Evolutionary conservation across 1,139 yeast species (phyloP), one percentile per base, ranked within the genome.

Genomic region (Nakaseomyces uthaithaninus): DNA sequence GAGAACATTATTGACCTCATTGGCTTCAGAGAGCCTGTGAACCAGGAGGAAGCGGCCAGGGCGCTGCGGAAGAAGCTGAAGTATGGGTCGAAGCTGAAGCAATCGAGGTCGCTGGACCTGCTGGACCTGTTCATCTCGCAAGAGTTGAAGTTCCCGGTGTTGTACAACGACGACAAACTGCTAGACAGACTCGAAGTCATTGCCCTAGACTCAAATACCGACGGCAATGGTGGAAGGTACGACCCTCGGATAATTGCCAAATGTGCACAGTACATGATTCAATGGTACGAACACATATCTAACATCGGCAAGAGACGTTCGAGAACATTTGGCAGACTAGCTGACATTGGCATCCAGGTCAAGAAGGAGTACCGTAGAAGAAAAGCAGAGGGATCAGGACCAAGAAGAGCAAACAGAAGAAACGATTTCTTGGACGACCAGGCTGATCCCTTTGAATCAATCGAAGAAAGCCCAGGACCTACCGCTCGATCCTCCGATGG

Each of bases 41-140:
- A 58, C 39, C 60, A 59, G 40, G 45, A 45, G 9, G 97, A 89
- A 60, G 93, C 94, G 1, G 96, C 96, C 0, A 69, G 97, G 40
- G 94, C 95, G 1, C 67, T 91, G 27, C 72, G 98, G 40, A 91
- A 91, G 66, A 77, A 80, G 57, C 67, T 91, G 58, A 91, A 91
- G 64, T 83, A 91, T 58, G 97, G 97, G n/a, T 51, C 47, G 26
- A 43, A 42, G 39, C 9, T 48, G 15, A 57, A 57, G 35, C 58
- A 56, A 33, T 42, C 50, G 4, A 43, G 57, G 40, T 84, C 94
- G 0, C 63, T 89, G 48, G 74, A 74, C 43, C 55, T 89, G 15
- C 67, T 87, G 45, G 95, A 89, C 55, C 68, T 83, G 27, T 64
- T 89, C 43, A 79, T 89, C 3, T 74, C 82, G 44, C 89, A 89